These are phyloP conservation scores for Suillus decipiens DNA, from an alignment of 768 basidiomycete species.

Conservation along the genomic window DNA sequence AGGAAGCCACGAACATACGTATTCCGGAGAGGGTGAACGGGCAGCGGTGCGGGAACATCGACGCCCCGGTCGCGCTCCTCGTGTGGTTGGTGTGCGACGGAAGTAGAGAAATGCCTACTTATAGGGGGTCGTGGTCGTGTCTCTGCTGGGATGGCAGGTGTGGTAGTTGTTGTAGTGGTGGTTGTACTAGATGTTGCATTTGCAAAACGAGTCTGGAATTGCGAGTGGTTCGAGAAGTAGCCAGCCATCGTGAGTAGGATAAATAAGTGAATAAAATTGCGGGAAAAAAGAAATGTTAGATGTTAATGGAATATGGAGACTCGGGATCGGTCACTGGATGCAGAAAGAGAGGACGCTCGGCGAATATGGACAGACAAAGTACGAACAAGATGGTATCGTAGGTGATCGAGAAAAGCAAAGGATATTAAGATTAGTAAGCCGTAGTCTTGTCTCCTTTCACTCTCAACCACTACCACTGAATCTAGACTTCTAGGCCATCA, in stretches of 20 bases:
- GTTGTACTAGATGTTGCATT: slow-evolving; percentile 1
- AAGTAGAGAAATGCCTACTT: slow-evolving; percentile 78
- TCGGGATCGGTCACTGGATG: not conserved
- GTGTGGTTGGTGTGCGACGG: slow-evolving; percentile 40
- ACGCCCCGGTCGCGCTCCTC: slow-evolving; percentile 25
- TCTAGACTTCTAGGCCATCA: not conserved
- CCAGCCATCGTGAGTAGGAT: slow-evolving; percentile 48
- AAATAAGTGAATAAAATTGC: slow-evolving; percentile 28
- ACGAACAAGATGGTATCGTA: slow-evolving; percentile 6
- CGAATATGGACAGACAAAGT: slow-evolving; percentile 6
- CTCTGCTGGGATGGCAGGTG: slow-evolving; percentile 15
- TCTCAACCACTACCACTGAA: not conserved
- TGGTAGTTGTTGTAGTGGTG: slow-evolving; percentile 14
- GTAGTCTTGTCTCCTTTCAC: slow-evolving; percentile 1
- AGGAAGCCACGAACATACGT: slow-evolving; percentile 74
- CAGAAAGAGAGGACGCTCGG: not conserved
- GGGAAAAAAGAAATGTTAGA: not conserved
- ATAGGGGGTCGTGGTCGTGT: slow-evolving; percentile 50
- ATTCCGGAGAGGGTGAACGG: slow-evolving; percentile 77
- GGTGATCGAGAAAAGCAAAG: slow-evolving; percentile 1
- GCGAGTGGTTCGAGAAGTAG: slow-evolving; percentile 85
- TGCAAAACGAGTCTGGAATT: slow-evolving; percentile 50
- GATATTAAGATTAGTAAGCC: slow-evolving; percentile 1
- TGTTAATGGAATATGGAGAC: not conserved
- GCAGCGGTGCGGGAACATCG: slow-evolving; percentile 31